Base-by-base conservation (phyloP, 148 eudicot species). In the Linanthus parryae region DNA sequence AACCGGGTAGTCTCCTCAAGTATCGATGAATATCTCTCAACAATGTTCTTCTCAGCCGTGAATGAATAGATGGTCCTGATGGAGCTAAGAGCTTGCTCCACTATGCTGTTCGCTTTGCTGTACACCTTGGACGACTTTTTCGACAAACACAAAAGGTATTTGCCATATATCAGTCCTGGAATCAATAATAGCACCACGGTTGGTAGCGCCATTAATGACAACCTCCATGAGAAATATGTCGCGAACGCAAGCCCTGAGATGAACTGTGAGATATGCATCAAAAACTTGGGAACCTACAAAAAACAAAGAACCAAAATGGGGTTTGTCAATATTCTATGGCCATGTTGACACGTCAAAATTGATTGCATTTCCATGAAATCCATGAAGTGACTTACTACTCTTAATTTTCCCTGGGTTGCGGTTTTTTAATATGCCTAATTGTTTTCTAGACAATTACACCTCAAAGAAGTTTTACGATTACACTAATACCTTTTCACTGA, bases 401-500 rank as follows among this genome's bases (percentile, higher is more conserved):
- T n/a, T n/a, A n/a, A n/a, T n/a, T n/a, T n/a, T n/a, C n/a, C n/a
- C n/a, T n/a, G n/a, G n/a, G n/a, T n/a, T 22, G 7, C 20, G 15
- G 17, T 40, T 21, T 13, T n/a, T n/a, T n/a, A n/a, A n/a, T n/a
- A n/a, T n/a, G n/a, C n/a, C n/a, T n/a, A n/a, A n/a, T n/a, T n/a
- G n/a, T n/a, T n/a, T n/a, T n/a, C n/a, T n/a, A n/a, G n/a, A n/a
- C n/a, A n/a, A n/a, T n/a, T n/a, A n/a, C n/a, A n/a, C n/a, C n/a
- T n/a, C n/a, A n/a, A n/a, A n/a, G n/a, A n/a, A n/a, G n/a, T n/a
- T n/a, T n/a, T n/a, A n/a, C n/a, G n/a, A n/a, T n/a, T n/a, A n/a
- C n/a, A n/a, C n/a, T n/a, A n/a, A n/a, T n/a, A 90, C 95, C 97
- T 90, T 90, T 48, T 90, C 97, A 65, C 95, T 85, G 23, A 90